Percentiles rank a stretch among this genome's conserved stretches.
These are phyloP conservation scores for Apocynum venetum DNA, from an alignment of 257 asterid species.

Conservation along the genomic window DNA sequence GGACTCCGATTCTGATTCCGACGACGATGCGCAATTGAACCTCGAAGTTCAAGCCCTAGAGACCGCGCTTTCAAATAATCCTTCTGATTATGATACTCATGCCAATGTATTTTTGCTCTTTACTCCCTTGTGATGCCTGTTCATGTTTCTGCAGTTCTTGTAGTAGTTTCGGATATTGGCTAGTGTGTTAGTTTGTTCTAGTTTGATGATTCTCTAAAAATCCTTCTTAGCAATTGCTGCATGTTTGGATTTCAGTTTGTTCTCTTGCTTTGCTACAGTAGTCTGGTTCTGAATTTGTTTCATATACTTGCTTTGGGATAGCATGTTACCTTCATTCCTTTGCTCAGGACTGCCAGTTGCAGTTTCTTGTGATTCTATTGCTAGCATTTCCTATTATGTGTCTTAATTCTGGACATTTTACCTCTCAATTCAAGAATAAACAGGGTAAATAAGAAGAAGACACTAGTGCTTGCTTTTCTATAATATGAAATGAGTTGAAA, in stretches of 20 bases:
- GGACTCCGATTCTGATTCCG: constrained; percentile 57
- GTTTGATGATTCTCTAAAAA: background rate
- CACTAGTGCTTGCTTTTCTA: background rate
- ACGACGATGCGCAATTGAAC: constrained; percentile 60
- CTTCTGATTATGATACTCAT: constrained; percentile 68
- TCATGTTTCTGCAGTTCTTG: background rate
- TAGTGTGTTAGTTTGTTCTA: background rate
- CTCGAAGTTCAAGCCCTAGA: constrained; percentile 64
- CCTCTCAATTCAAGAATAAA: background rate
- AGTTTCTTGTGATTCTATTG: background rate
- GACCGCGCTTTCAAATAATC: constrained; percentile 43
- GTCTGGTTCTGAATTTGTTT: background rate
- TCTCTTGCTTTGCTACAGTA: background rate
- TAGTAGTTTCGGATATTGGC: background rate
- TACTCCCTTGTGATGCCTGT: background rate
- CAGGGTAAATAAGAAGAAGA: background rate
- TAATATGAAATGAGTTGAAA: background rate
- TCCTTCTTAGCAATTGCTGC: background rate
- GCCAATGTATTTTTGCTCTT: constrained; percentile 52
- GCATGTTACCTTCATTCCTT: background rate
- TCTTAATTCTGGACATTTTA: background rate
- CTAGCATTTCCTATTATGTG: background rate
- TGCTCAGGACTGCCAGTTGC: background rate
- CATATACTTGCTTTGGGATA: background rate
- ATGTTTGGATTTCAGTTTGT: background rate